A percentile compares a stretch with the other conserved stretches of the same genome.
phyloP scores from a whole-genome alignment of 2,329 filamentous ascomycete species.

The Ramularia endophylla region DNA sequence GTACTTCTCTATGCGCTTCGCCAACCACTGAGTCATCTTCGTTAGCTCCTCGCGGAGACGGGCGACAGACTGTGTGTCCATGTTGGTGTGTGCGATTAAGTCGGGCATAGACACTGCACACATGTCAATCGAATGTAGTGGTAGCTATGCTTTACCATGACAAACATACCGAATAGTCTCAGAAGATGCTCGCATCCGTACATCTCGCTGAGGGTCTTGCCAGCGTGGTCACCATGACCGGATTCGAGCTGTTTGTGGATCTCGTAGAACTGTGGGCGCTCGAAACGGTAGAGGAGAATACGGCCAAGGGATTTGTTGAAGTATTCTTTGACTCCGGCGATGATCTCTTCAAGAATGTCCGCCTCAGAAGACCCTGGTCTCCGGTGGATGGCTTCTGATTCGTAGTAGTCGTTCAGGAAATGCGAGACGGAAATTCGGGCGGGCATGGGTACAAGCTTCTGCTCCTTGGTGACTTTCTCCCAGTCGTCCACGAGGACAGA shows the following conservation, averaged over 20 bases:
- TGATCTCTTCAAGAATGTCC: conserved; percentile 84
- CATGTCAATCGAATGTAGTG: no score
- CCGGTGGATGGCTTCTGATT: conserved; percentile 63
- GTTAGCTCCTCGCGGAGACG: conserved; percentile 82
- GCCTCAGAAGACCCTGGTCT: conserved; percentile 62
- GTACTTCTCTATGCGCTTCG: conserved; percentile 68
- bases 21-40: conserved; percentile 81
- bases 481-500: conserved; percentile 93
- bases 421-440: conserved; percentile 66
- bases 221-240: conserved; percentile 58
- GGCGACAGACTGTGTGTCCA: conserved; percentile 87
- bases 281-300: conserved; percentile 88
- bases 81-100: conserved; percentile 93
- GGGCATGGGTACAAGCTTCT: conserved; percentile 80
- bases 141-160: no score
- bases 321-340: conserved; percentile 82
- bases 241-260: conserved; percentile 61
- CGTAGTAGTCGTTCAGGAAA: conserved; percentile 82
- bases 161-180: conserved; percentile 77
- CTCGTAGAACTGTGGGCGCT: conserved; percentile 80
- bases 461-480: conserved; percentile 97
- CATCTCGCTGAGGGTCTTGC: conserved; percentile 69
- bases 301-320: conserved; percentile 87
- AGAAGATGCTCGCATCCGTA: conserved; percentile 92
- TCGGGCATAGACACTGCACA: conserved; percentile 77